Evolutionary conservation across 768 basidiomycete genomes (phyloP).

Genomic region (Cystobasidium tubakii): DNA sequence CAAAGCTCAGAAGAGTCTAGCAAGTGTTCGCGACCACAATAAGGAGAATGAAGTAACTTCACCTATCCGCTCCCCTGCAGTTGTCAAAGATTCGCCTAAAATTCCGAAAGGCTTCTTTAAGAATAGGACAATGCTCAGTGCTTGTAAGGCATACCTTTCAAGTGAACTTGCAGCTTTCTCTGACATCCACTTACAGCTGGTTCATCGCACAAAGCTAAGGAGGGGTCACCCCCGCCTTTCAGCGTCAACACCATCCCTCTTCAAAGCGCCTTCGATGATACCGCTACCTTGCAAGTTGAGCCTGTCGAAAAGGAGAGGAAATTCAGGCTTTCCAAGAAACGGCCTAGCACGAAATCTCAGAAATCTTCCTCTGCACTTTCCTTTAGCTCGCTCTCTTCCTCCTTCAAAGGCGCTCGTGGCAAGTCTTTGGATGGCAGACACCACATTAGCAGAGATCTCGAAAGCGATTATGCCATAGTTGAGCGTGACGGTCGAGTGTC

Average conservation of each 20-base stretch:
- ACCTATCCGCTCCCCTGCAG: background rate
- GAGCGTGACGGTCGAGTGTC: conserved; percentile 27
- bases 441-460: background rate
- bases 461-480: conserved; percentile 27
- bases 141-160: no score
- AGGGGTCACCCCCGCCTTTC: background rate
- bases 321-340: conserved; percentile 19
- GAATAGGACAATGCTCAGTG: background rate
- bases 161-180: no score
- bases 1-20: background rate
- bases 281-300: background rate
- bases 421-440: conserved; percentile 10
- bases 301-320: background rate
- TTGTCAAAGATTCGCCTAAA: background rate
- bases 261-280: conserved; percentile 1
- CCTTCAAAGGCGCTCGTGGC: conserved; percentile 12
- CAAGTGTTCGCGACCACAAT: background rate
- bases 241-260: background rate
- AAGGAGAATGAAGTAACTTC: background rate
- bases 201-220: background rate
- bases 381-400: conserved; percentile 19
- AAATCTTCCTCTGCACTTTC: conserved; percentile 22
- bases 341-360: conserved; percentile 21
- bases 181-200: background rate
- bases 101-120: background rate